Conservation (phyloP, 176 grass and related monocot species). For the Saccharum officinarum region DNA sequence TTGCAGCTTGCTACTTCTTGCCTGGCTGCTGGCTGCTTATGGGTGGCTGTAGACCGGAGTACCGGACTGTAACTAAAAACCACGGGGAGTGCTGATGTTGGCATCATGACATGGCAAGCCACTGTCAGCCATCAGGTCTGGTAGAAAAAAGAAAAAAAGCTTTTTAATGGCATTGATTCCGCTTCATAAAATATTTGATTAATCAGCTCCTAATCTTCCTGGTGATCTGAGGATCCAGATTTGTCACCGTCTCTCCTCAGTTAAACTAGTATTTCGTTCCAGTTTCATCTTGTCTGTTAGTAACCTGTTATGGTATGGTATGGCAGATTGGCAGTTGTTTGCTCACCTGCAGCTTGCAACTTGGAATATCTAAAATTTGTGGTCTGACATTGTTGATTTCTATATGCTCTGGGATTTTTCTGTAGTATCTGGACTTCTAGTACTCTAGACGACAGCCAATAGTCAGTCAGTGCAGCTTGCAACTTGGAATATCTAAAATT, state of each 20-base stretch:
- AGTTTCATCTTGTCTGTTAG: slow-evolving; percentile 19
- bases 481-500: slow-evolving; percentile 10
- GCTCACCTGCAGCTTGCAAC: not conserved
- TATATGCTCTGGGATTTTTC: slow-evolving; percentile 1
- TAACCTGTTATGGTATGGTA: not conserved
- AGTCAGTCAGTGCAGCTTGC: not conserved
- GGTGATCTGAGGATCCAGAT: not conserved
- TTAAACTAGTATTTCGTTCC: slow-evolving; percentile 17
- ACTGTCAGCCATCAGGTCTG: not conserved
- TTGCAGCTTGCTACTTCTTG: not conserved
- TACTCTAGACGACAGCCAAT: not conserved
- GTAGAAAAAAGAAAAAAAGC: not conserved
- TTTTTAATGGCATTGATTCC: not conserved
- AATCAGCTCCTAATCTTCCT: not conserved
- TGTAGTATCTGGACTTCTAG: not conserved
- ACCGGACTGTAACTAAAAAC: not conserved
- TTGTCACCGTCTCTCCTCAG: not conserved
- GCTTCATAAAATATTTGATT: not conserved
- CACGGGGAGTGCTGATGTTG: not conserved
- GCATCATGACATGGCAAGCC: slow-evolving; percentile 15
- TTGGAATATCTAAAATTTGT: not conserved
- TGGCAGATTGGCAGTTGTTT: not conserved
- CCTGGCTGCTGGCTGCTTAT: not conserved
- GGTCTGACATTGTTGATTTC: slow-evolving; percentile 33
- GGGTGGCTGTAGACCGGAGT: no score